Percentiles rank a stretch among this genome's conserved stretches.
These are phyloP conservation scores for Barnettozyma botsteinii DNA, from an alignment of 805 yeast genomes.

Conservation along the genomic window DNA sequence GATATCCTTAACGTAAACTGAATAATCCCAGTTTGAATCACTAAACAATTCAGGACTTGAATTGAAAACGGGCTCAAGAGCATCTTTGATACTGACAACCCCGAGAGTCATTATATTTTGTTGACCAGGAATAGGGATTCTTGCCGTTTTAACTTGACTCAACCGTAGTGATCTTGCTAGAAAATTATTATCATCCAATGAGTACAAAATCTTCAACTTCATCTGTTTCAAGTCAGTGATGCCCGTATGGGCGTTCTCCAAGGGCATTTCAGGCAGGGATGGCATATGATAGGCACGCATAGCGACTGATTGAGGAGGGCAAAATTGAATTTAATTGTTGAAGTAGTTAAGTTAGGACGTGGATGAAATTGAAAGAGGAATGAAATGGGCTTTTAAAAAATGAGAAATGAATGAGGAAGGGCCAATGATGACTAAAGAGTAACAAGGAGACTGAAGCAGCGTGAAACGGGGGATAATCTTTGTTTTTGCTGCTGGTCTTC, in stretches of 20 bases:
- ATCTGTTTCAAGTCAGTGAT: slow-evolving; percentile 17
- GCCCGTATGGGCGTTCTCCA: slow-evolving; percentile 14
- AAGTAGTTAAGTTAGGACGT: no score
- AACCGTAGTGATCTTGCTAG: slow-evolving; percentile 35
- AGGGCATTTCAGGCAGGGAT: slow-evolving; percentile 26
- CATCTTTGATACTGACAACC: slow-evolving; percentile 38
- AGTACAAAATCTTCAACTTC: slow-evolving; percentile 35
- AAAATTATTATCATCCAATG: slow-evolving; percentile 37
- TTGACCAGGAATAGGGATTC: slow-evolving; percentile 39
- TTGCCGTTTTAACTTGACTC: slow-evolving; percentile 34
- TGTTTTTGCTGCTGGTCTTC: no score
- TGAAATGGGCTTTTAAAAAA: no score
- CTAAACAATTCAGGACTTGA: slow-evolving; percentile 42
- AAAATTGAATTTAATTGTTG: no score
- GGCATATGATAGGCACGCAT: slow-evolving; percentile 29
- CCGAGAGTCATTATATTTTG: slow-evolving; percentile 38
- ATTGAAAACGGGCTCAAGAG: slow-evolving; percentile 37
- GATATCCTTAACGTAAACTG: slow-evolving; percentile 42
- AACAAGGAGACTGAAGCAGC: no score
- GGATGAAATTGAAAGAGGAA: no score
- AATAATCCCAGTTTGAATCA: slow-evolving; percentile 37
- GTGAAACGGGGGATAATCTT: no score
- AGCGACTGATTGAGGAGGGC: neutral
- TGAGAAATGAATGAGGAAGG: no score
- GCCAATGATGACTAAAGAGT: no score